Base-by-base conservation (phyloP, 1,139 yeast genomes). In the Yamadazyma pseudoaaseri region DNA sequence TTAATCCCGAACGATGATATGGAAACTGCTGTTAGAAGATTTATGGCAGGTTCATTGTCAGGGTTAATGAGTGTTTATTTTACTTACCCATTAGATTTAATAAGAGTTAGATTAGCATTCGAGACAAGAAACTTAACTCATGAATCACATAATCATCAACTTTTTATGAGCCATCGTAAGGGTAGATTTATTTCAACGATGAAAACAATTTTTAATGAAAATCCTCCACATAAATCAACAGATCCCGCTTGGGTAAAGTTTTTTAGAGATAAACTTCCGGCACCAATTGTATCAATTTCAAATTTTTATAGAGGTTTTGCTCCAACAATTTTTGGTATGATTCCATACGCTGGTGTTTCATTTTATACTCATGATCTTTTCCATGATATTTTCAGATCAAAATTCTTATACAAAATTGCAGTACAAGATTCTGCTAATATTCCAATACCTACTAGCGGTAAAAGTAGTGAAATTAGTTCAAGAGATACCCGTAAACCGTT, bases 321-420 rank as follows among this genome's bases (percentile, higher is more conserved):
- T 6, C 97, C 98, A 14, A 92, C 99, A 0, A 81, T 92, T 25
- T 55, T 89, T 26, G 99, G 99, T 11, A 90, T 92, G 96, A 71
- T 92, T 13, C 98, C 98, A 1, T 92, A 92, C 55, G 98, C 99
- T 1, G 99, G 99, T 8, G 97, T 90, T 2, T 86, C 96, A 1
- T 92, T 92, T 52, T 86, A 90, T 62, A 86, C 96, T 3, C 97
- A 92, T 58, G 99, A 92, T 60, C 59, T 81, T 38, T 70, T 90
- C 41, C 97, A 90, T 58, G 99, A 92, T 60, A 55, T 90, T 2
- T 77, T 92, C 52, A 70, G 96, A 42, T 69, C 82, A 11, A 66
- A 69, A 15, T 42, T 50, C 12, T 56, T 87, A 9, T 66, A 79
- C 2, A 62, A 66, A 11, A 76, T 76, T 45, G 78, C 95, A 0